A percentile compares a stretch with the other conserved stretches of the same genome.
phyloP scores from a whole-genome alignment of 805 yeast species.

The Pichia rugopelliculosa region DNA sequence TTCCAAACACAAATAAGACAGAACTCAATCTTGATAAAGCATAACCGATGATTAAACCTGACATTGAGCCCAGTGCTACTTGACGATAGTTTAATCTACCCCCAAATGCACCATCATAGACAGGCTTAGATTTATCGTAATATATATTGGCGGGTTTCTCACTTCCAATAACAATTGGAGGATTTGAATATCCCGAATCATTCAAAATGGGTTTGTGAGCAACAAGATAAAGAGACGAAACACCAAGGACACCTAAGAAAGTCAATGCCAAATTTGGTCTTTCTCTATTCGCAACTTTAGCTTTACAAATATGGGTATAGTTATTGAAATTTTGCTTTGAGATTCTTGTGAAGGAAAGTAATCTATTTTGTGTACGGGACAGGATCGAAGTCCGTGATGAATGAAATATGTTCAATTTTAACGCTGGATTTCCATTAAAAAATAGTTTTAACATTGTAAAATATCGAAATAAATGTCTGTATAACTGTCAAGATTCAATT shows the following conservation, averaged over 20 bases:
- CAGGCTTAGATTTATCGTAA: constrained; percentile 14
- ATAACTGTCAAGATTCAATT: background rate
- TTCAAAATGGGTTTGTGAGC: constrained; percentile 16
- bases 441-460: background rate
- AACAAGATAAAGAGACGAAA: constrained; percentile 14
- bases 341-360: background rate
- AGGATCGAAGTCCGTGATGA: constrained; percentile 6
- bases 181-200: constrained; percentile 13
- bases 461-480: background rate
- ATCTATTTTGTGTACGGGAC: constrained; percentile 5
- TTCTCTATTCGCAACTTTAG: background rate
- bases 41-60: constrained; percentile 52
- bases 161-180: constrained; percentile 2
- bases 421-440: background rate
- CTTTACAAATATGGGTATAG: background rate
- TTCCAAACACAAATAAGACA: constrained; percentile 41
- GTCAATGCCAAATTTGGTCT: constrained; percentile 11
- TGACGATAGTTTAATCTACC: constrained; percentile 52
- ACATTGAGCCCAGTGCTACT: constrained; percentile 54
- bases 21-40: constrained; percentile 55
- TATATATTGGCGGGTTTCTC: background rate
- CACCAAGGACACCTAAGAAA: constrained; percentile 17
- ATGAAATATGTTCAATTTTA: background rate
- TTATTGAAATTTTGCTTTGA: background rate
- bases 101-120: constrained; percentile 32